phyloP scores from a whole-genome alignment of 2,329 filamentous ascomycete species.

The Thelonectria rubi region DNA sequence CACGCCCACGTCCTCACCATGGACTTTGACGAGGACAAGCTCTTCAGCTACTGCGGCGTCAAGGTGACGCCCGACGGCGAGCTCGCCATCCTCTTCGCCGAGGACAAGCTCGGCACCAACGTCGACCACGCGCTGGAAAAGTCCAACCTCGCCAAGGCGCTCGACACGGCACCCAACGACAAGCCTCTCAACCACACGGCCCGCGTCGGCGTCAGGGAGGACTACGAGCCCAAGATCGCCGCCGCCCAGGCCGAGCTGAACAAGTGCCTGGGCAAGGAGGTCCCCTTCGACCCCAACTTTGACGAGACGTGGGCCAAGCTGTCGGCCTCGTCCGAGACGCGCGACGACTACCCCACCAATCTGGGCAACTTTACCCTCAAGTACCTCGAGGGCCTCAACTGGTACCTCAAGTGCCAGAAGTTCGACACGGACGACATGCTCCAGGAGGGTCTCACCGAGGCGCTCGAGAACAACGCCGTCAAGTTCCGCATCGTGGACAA shows the following conservation, averaged over 20 bases:
- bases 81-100: conserved; percentile 59
- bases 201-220: conserved; percentile 51
- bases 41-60: conserved; percentile 55
- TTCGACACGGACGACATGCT: conserved; percentile 60
- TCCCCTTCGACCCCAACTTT: conserved; percentile 59
- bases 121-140: conserved; percentile 50
- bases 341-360: conserved; percentile 53
- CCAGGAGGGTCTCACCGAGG: conserved; percentile 59
- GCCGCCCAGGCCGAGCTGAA: conserved; percentile 50
- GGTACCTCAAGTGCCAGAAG: conserved; percentile 54
- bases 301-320: conserved; percentile 55
- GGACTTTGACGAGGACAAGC: conserved; percentile 54
- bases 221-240: conserved; percentile 55
- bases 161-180: conserved; percentile 54
- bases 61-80: conserved; percentile 54
- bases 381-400: conserved; percentile 58
- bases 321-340: conserved; percentile 39
- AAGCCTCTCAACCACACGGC: conserved; percentile 53
- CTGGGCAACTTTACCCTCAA: conserved; percentile 51
- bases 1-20: conserved; percentile 56
- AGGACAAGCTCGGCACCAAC: conserved; percentile 56
- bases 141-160: conserved; percentile 52
- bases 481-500: conserved; percentile 58
- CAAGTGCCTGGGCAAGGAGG: conserved; percentile 51
- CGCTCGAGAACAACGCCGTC: conserved; percentile 53